Conservation (phyloP, 768 basidiomycete species). For the Mycena latifolia region DNA sequence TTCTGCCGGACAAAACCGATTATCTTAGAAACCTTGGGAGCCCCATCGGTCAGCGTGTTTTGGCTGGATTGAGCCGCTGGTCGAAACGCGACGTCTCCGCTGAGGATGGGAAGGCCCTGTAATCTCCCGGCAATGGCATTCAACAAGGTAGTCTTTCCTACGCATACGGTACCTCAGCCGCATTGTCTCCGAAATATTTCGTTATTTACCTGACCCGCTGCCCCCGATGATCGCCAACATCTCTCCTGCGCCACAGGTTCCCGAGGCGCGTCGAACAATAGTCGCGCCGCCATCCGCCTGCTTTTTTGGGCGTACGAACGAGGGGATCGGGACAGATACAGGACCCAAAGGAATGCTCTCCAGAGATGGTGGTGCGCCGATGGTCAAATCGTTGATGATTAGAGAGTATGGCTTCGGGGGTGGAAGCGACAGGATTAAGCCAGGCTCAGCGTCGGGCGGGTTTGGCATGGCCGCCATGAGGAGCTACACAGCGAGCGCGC, state of each 20-base stretch:
- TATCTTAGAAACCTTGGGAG: conserved; percentile 33
- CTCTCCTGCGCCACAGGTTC: conserved; percentile 32
- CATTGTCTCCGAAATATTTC: not conserved
- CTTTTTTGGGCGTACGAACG: conserved; percentile 24
- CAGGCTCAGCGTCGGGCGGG: conserved; percentile 1
- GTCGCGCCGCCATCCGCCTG: conserved; percentile 12
- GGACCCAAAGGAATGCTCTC: conserved; percentile 7
- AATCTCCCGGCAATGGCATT: conserved; percentile 35
- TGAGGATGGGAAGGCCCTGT: conserved; percentile 29
- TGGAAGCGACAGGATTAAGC: conserved; percentile 33
- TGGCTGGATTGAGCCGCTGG: conserved; percentile 5
- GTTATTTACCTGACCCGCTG: conserved; percentile 27
- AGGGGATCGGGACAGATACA: conserved; percentile 16
- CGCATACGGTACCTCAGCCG: not conserved
- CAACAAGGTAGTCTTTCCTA: conserved; percentile 29
- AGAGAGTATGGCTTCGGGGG: conserved; percentile 30
- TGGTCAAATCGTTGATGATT: conserved; percentile 15
- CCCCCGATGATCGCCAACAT: conserved; percentile 37
- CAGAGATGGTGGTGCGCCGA: conserved; percentile 9
- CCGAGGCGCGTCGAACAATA: conserved; percentile 29
- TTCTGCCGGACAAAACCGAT: conserved; percentile 56
- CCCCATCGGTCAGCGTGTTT: conserved; percentile 8
- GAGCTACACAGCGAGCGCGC: too few relatives aligned
- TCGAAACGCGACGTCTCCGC: conserved; percentile 32
- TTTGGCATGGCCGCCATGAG: conserved; percentile 19